Base-by-base conservation (phyloP, 2,329 filamentous ascomycete species). In the Phialophora expanda region DNA sequence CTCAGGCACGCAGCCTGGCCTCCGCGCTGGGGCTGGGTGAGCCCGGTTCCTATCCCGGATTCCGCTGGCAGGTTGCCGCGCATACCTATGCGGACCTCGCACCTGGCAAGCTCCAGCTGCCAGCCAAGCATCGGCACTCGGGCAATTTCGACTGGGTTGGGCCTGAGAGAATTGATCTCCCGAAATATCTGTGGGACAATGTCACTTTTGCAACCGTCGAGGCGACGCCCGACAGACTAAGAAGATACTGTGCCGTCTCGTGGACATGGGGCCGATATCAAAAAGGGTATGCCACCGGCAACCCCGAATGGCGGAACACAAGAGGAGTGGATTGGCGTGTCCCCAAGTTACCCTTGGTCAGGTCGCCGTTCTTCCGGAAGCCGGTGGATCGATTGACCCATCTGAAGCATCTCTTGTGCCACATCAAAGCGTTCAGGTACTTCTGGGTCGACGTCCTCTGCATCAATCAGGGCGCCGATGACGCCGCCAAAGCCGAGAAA, bases 111-210 rank as follows among this genome's bases (percentile, higher is more conserved):
- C 24, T 53, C n/a, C n/a, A 14, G 24, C 50, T 53, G 20, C 20
- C 24, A 2, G 50, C 12, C 20, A 53, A 53, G 24, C 24, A 28
- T 28, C 12, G 9, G 26, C 50, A 53, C 24, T 53, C 50, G 20
- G 50, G 50, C 50, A 53, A 30, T 1, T 53, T 53, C 24, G 20
- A 53, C 5, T 53, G 50, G 50, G 24, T 53, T 6, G 50, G 54
- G 24, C 11, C 24, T 9, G 6, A 56, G 30, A 56, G 24, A 17
- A 28, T 32, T n/a, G 54, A 32, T 22, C 26, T 17, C 14, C 54
- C 54, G 32, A 24, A 53, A 53, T 53, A 53, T 12, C 50, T 53
- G 12, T 53, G 50, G 50, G 50, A 53, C 50, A 53, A 28, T 28
- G 50, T 53, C 5, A 17, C 20, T 7, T 53, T 53, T 14, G 24